A percentile compares a stretch with the other conserved stretches of the same genome.
Evolutionary conservation across 371 early-diverging fungal genomes (phyloP).

Genomic region (Mucor ambiguus): DNA sequence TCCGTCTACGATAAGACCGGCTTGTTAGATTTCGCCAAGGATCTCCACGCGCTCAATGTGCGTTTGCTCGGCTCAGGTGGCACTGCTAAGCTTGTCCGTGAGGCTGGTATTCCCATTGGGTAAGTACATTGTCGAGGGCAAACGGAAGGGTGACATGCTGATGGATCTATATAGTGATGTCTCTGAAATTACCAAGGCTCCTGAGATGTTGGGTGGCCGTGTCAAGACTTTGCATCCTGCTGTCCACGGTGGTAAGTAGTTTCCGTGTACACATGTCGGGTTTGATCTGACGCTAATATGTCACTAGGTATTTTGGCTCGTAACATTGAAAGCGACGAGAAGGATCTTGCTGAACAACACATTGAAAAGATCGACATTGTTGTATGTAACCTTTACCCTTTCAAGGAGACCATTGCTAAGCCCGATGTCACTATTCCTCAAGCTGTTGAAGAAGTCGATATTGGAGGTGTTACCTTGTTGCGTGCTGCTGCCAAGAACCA

Average conservation of each 20-base stretch:
- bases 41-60: constrained; percentile 74
- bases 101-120: constrained; percentile 89
- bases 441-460: constrained; percentile 98
- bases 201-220: constrained; percentile 98
- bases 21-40: constrained; percentile 87
- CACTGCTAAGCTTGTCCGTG: constrained; percentile 88
- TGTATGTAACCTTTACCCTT: constrained; percentile 97
- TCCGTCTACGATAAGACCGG: constrained; percentile 98
- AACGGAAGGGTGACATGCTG: background rate
- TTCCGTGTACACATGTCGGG: background rate
- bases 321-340: constrained; percentile 81
- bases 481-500: constrained; percentile 99
- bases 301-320: constrained; percentile 86
- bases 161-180: constrained; percentile 73
- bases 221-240: constrained; percentile 99
- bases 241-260: constrained; percentile 87
- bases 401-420: constrained; percentile 92
- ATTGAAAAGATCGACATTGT: constrained; percentile 94
- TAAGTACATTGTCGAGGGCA: constrained; percentile 30
- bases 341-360: constrained; percentile 86
- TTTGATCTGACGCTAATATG: background rate
- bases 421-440: constrained; percentile 88
- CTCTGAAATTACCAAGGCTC: constrained; percentile 95
- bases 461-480: constrained; percentile 97
- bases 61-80: constrained; percentile 95